Conservation (phyloP, 805 yeast genomes). For the Candida silvatica region DNA sequence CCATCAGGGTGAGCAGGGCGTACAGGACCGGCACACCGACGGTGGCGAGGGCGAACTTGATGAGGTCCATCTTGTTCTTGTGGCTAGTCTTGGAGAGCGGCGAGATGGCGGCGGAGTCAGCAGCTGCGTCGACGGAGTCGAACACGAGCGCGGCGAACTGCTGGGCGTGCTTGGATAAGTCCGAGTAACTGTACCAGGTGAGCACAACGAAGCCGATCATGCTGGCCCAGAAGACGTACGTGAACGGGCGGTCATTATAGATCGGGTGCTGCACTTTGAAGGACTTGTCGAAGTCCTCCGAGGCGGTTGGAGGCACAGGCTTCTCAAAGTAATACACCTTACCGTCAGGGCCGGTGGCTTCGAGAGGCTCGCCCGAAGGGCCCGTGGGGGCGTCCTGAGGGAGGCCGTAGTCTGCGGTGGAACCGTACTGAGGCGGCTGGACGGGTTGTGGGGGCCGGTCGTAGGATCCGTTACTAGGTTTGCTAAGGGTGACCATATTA, state of each 20-base stretch:
- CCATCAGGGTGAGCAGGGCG: conserved; percentile 12
- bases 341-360: conserved; percentile 16
- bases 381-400: too few species aligned
- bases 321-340: conserved; percentile 23
- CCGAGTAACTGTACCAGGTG: too few species aligned
- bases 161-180: too few species aligned
- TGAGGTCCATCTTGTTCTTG: conserved; percentile 4
- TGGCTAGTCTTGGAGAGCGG: conserved; percentile 2
- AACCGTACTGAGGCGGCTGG: too few species aligned
- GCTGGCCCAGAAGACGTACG: conserved; percentile 34
- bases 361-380: too few species aligned
- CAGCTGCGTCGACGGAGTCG: too few species aligned
- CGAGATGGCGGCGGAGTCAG: neutral
- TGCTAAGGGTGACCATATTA: too few species aligned
- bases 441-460: too few species aligned
- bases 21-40: conserved; percentile 14
- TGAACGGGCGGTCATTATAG: conserved; percentile 66
- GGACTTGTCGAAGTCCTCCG: conserved; percentile 50
- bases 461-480: too few species aligned
- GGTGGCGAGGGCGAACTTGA: conserved; percentile 8
- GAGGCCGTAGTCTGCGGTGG: too few species aligned
- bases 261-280: conserved; percentile 57
- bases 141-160: too few species aligned
- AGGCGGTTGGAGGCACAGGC: conserved; percentile 20
- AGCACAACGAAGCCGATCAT: conserved; percentile 8